Evolutionary conservation across 1,284 basidiomycete species (phyloP).

Genomic region (Microbotryum scabiosae): DNA sequence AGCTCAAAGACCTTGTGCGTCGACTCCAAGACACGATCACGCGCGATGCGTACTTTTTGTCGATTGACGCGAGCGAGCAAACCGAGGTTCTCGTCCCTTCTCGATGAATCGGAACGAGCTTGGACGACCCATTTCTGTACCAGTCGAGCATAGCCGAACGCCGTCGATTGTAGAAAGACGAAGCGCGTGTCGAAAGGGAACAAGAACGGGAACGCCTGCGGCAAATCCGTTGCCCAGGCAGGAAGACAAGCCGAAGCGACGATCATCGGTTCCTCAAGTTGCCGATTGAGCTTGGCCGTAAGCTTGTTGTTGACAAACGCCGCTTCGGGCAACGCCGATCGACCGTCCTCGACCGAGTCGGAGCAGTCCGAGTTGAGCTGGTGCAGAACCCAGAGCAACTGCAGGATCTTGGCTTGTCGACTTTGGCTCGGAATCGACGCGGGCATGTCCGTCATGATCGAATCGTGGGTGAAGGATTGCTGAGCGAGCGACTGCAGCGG

Average conservation of each 20-base stretch:
- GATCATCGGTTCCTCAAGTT: constrained; percentile 97
- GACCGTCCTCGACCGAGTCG: constrained; percentile 7
- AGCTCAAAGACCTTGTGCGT: constrained; percentile 88
- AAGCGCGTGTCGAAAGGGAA: constrained; percentile 97
- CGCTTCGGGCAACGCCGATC: constrained; percentile 50
- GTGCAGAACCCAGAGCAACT: constrained; percentile 78
- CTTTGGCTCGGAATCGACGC: constrained; percentile 75
- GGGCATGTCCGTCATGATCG: constrained; percentile 40
- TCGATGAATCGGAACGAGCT: constrained; percentile 33
- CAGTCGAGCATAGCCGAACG: constrained; percentile 90
- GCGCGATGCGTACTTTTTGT: constrained; percentile 93
- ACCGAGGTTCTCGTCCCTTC: constrained; percentile 80
- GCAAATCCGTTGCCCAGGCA: constrained; percentile 90
- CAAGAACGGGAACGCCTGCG: constrained; percentile 90
- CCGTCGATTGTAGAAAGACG: constrained; percentile 91
- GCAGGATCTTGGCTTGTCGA: constrained; percentile 80
- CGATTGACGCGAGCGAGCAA: constrained; percentile 86
- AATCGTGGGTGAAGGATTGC: constrained; percentile 36
- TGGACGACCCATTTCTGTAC: constrained; percentile 46
- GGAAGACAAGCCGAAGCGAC: constrained; percentile 93
- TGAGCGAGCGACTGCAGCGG: constrained; percentile 7
- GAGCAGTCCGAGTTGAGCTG: constrained; percentile 57
- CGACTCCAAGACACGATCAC: constrained; percentile 90
- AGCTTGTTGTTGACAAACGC: constrained; percentile 97
- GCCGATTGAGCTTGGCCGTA: constrained; percentile 93